Evolutionary conservation across 768 basidiomycete genomes (phyloP), one percentile per base, ranked within the genome.

Genomic region (Trametes punicea): DNA sequence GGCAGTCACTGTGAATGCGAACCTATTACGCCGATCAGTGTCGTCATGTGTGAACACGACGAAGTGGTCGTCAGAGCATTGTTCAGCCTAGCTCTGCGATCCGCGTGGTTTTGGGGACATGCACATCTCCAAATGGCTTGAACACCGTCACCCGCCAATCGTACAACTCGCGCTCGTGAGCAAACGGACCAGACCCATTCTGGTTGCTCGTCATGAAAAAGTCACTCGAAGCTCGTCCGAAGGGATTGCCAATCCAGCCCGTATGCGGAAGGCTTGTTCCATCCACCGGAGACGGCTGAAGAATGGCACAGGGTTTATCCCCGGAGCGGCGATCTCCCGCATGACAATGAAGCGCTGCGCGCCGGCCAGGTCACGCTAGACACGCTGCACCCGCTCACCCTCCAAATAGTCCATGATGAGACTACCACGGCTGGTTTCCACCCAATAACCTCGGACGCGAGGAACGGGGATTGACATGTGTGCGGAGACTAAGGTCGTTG

Each of bases 391-490:
- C 7, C 23, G 27, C 23, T 51, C 41, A 20, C 54, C 55, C 3
- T 44, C 39, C 16, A 50, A 16, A 16, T 46, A 41, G 21, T 49
- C 55, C 59, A 56, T 61, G 31, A 54, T 16, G 25, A 53, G 11
- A 15, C 16, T 34, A 6, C 45, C 46, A 9, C 51, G n/a, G 9
- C 33, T 31, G n/a, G 33, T 46, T 1, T 46, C 25, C 4, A 26
- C 31, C 48, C 46, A 42, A 36, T 26, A 57, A 10, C 23, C 26
- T 6, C 26, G 42, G 21, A 62, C 48, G 16, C 31, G 20, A 8
- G 61, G 61, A 11, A 62, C 61, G 10, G 61, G 61, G 18, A 62
- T 56, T 2, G 57, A 48, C 3, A 57, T 62, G 21, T 47, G 41
- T 4, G 46, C 29, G 6, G 57, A 31, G 39, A 62, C 41, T 41